Evolutionary conservation across 2,329 filamentous ascomycete species (phyloP), one percentile per base, ranked within the genome.

Genomic region (Didymella pinodella): DNA sequence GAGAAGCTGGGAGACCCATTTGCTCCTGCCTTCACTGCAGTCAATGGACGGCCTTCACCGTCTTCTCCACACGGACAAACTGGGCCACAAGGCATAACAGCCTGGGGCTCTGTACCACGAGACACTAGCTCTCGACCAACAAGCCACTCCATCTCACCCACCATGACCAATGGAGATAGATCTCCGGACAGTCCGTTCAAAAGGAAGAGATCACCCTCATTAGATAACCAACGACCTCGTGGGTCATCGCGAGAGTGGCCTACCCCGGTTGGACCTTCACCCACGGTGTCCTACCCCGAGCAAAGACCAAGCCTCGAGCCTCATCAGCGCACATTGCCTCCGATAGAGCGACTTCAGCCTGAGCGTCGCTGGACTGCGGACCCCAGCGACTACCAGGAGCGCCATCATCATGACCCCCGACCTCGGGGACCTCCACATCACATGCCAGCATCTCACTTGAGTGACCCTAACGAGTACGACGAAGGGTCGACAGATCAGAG

Each of bases 121-220:
- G 50, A 54, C 20, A 45, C 45, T 59, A 64, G 53, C 45, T 67
- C 69, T 44, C 65, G 59, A 44, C 65, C 65, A 18, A 61, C 56
- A 31, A 63, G 58, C 54, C 46, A 61, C 28, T 68, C 69, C 20
- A 57, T 62, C 49, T 68, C 73, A 32, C 66, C 72, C 40, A 59
- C 64, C 20, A 52, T 61, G 16, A 64, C 64, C 54, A 62, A 60
- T 22, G 57, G 61, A 50, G 68, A 67, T 18, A 54, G 45, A 11
- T 73, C 74, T 12, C 65, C 69, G 7, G 59, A 64, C 14, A 74
- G 69, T 53, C 67, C 73, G 77, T 86, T 87, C 69, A 84, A 84
- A 65, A 76, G 83, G 57, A 94, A 92, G 76, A 85, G 90, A 60
- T 92, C 90, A 7, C 79, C 10, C 40, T 58, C 56, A 14, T 26